Percentiles rank a stretch among this genome's conserved stretches.
phyloP scores from a whole-genome alignment of 371 early-diverging fungal genomes.

The Apophysomyces trapeziformis region DNA sequence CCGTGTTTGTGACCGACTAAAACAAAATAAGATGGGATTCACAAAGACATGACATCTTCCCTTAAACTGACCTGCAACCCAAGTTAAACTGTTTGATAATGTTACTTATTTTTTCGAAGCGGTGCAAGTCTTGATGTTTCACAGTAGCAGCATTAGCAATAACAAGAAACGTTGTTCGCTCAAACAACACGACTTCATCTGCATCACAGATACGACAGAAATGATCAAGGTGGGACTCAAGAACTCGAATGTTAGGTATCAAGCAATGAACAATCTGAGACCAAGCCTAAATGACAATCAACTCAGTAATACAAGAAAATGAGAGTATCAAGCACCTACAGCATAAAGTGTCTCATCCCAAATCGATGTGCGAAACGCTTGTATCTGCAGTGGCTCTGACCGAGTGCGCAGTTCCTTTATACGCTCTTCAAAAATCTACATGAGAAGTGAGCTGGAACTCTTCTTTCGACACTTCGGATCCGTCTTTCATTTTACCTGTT shows the following conservation, averaged over 20 bases:
- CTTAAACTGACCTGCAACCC: conserved; percentile 67
- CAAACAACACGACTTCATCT: conserved; percentile 93
- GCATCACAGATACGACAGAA: conserved; percentile 89
- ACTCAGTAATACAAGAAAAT: background rate
- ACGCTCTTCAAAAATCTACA: conserved; percentile 72
- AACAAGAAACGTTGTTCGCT: conserved; percentile 95
- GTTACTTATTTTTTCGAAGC: conserved; percentile 92
- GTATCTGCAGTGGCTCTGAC: conserved; percentile 76
- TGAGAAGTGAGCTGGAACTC: background rate
- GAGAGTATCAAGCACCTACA: conserved; percentile 36
- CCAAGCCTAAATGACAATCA: conserved; percentile 76
- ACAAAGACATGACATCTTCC: background rate
- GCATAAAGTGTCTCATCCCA: conserved; percentile 96
- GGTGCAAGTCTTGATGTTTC: conserved; percentile 68
- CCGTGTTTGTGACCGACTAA: conserved; percentile 72
- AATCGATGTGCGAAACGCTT: conserved; percentile 88
- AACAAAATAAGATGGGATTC: background rate
- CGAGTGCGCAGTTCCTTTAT: conserved; percentile 71
- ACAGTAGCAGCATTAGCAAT: conserved; percentile 78
- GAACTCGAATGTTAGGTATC: conserved; percentile 86
- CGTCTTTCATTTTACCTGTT: conserved; percentile 50
- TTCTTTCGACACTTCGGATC: no score
- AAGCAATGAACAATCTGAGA: conserved; percentile 93
- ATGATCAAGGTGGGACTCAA: conserved; percentile 78
- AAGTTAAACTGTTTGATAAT: conserved; percentile 93